Conservation (phyloP, 345 rosid species). For the Physaria fendleri region DNA sequence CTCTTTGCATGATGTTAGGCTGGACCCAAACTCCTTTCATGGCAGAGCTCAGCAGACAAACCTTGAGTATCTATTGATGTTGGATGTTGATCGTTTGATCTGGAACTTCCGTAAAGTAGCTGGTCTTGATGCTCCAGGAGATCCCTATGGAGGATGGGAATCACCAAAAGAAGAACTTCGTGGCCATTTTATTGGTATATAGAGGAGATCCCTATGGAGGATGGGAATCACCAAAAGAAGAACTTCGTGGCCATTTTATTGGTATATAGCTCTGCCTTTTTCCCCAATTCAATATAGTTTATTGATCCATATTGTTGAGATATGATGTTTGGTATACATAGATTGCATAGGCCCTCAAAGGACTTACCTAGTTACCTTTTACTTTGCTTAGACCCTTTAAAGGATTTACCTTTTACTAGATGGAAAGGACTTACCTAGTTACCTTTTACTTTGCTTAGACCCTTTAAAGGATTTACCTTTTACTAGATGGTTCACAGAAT, state of each 20-base stretch:
- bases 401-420: no score
- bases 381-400: no score
- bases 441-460: not conserved
- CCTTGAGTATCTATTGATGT: slow-evolving; percentile 71
- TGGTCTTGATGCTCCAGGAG: slow-evolving; percentile 60
- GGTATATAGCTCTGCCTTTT: slow-evolving; percentile 36
- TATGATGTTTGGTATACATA: slow-evolving; percentile 2
- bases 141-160: slow-evolving; percentile 91
- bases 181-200: slow-evolving; percentile 88
- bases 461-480: not conserved
- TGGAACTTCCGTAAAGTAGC: slow-evolving; percentile 88
- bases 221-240: slow-evolving; percentile 64
- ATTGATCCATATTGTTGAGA: not conserved
- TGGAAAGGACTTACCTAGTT: no score
- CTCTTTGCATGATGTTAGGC: slow-evolving; percentile 73
- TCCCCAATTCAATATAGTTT: not conserved
- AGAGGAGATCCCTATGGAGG: slow-evolving; percentile 64
- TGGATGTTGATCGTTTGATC: slow-evolving; percentile 68
- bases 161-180: slow-evolving; percentile 61
- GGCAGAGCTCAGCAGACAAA: slow-evolving; percentile 85
- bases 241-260: slow-evolving; percentile 94
- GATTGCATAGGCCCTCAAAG: no score
- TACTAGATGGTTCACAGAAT: not conserved
- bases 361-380: no score
- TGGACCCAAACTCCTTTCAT: slow-evolving; percentile 52